Evolutionary conservation across 768 basidiomycete species (phyloP).

Genomic region (Lepiota brunneoincarnata): DNA sequence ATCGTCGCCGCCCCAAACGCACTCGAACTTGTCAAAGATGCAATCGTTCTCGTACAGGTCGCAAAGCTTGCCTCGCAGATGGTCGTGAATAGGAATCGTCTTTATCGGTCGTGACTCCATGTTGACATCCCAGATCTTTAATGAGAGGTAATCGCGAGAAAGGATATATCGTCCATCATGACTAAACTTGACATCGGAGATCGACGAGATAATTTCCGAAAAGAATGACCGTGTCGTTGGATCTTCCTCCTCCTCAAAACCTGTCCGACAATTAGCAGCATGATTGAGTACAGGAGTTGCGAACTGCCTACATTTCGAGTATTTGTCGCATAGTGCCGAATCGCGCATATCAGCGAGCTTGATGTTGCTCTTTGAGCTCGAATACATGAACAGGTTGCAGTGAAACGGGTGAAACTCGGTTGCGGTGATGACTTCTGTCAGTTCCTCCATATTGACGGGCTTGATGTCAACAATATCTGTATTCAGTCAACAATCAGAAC

Average conservation of each 20-base stretch:
- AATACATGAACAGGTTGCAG: constrained; percentile 99
- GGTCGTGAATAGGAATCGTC: constrained; percentile 98
- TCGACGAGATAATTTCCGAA: constrained; percentile 99
- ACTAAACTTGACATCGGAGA: constrained; percentile 99
- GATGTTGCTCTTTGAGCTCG: constrained; percentile 99
- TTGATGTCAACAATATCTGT: constrained; percentile 99
- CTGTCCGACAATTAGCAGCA: constrained; percentile 39
- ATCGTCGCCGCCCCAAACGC: constrained; percentile 95
- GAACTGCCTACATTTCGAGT: constrained; percentile 82
- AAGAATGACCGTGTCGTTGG: constrained; percentile 98
- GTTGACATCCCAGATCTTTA: constrained; percentile 99
- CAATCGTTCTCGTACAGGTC: constrained; percentile 99
- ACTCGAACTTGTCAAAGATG: constrained; percentile 99
- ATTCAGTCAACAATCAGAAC: constrained; percentile 16
- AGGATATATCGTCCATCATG: constrained; percentile 96
- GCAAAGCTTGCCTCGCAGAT: constrained; percentile 94
- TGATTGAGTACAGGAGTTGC: constrained; percentile 6
- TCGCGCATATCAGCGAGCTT: constrained; percentile 99
- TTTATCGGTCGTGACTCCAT: constrained; percentile 97
- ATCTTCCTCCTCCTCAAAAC: constrained; percentile 99
- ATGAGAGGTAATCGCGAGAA: constrained; percentile 92
- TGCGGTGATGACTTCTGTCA: constrained; percentile 99
- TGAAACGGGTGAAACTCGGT: constrained; percentile 98
- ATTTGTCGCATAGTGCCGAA: constrained; percentile 91
- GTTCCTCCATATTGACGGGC: constrained; percentile 99